Conservation (phyloP, 176 grass and related monocot genomes). For the Oryza australiensis region DNA sequence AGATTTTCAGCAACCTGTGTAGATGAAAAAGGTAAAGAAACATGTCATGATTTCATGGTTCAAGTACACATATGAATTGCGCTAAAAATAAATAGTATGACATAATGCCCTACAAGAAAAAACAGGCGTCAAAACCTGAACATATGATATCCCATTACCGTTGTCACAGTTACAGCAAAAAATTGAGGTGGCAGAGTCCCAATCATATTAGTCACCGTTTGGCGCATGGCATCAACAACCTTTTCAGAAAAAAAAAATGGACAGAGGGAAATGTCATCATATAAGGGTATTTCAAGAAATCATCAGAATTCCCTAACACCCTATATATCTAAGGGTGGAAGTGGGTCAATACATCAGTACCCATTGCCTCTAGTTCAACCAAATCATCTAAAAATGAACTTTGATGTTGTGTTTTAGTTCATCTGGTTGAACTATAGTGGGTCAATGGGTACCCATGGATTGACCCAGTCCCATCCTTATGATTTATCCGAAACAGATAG, state of each 20-base stretch:
- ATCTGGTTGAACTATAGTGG: not conserved
- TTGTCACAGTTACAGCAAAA: conserved; percentile 86
- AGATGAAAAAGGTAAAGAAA: conserved; percentile 34
- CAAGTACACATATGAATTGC: not conserved
- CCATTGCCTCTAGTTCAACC: not conserved
- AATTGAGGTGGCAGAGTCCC: conserved; percentile 92
- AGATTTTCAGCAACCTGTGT: conserved; percentile 93
- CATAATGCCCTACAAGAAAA: not conserved
- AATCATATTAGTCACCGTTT: conserved; percentile 95
- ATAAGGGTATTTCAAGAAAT: not conserved
- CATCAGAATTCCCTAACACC: not conserved
- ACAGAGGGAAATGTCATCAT: not conserved
- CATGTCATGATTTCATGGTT: conserved; percentile 12
- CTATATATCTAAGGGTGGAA: not conserved
- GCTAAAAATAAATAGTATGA: not conserved
- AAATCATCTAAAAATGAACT: not conserved
- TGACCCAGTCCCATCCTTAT: not conserved
- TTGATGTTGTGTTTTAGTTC: not conserved
- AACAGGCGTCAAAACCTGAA: not conserved
- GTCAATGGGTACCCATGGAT: not conserved
- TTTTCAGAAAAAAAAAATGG: conserved; percentile 35
- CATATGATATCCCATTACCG: conserved; percentile 53
- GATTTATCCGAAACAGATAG: not conserved
- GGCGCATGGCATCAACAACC: conserved; percentile 96
- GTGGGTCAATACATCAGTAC: not conserved